phyloP scores from a whole-genome alignment of 306 rosid genomes.

The Corylus heterophylla region DNA sequence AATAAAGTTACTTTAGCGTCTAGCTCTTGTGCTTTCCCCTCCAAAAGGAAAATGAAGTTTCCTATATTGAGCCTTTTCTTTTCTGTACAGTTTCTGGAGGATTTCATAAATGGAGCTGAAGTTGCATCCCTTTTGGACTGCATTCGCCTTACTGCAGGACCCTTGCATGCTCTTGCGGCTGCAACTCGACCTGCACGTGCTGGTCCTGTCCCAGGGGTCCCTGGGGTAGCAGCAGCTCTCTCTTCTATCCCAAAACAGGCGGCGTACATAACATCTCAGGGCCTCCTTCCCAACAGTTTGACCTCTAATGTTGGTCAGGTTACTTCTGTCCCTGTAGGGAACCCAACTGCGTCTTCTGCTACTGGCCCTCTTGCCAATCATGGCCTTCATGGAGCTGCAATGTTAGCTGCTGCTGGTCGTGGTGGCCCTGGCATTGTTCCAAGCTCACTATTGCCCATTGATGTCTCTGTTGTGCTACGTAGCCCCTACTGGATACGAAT shows the following conservation, averaged over 20 bases:
- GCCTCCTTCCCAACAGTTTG: conserved; percentile 61
- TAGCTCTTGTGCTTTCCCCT: neutral
- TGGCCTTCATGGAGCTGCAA: conserved; percentile 64
- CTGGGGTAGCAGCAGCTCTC: conserved; percentile 60
- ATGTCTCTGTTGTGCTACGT: conserved; percentile 97
- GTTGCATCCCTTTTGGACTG: conserved; percentile 96
- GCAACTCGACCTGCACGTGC: conserved; percentile 99
- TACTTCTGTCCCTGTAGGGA: conserved; percentile 56
- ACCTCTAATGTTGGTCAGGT: conserved; percentile 52
- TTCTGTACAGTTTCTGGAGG: conserved; percentile 85
- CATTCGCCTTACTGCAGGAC: conserved; percentile 98
- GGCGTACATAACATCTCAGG: conserved; percentile 67
- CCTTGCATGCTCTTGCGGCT: conserved; percentile 94
- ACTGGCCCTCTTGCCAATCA: conserved; percentile 61
- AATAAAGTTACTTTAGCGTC: neutral
- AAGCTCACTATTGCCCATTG: conserved; percentile 94
- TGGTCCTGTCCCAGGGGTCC: conserved; percentile 83
- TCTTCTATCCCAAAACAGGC: conserved; percentile 79
- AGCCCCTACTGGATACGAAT: conserved; percentile 98
- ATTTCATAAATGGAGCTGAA: conserved; percentile 97
- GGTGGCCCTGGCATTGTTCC: conserved; percentile 99
- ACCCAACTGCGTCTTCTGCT: conserved; percentile 46
- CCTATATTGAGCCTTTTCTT: conserved; percentile 18
- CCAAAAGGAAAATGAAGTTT: neutral
- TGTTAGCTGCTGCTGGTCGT: conserved; percentile 92